These are phyloP conservation scores for Eucalyptus cloeziana DNA, from an alignment of 345 rosid species.

Conservation along the genomic window DNA sequence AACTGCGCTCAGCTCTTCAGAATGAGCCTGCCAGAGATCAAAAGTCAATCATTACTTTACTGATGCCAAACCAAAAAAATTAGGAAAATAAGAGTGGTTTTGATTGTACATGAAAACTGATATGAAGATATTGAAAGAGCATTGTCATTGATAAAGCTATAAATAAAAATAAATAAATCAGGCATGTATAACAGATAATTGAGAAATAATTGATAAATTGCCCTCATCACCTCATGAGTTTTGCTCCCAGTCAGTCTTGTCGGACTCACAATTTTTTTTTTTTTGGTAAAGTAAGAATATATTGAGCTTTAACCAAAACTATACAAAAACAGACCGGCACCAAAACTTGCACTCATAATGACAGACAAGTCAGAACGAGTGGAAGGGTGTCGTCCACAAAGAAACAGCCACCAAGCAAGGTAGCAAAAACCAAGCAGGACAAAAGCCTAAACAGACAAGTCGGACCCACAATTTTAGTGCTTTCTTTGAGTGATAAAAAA, in stretches of 20 bases:
- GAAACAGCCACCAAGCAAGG: no score
- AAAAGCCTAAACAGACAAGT: no score
- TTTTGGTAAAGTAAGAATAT: no score
- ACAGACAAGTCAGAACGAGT: no score
- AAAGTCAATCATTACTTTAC: background rate
- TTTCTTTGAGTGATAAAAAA: background rate
- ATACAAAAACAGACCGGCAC: no score
- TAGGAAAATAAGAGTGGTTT: background rate
- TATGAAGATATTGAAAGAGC: background rate
- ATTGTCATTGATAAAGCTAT: background rate
- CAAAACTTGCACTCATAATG: no score
- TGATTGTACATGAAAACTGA: background rate
- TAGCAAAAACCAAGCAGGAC: no score
- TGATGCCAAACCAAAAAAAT: background rate
- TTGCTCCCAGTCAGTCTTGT: background rate
- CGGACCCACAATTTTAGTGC: background rate
- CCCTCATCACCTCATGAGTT: background rate
- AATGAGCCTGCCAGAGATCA: conserved; percentile 54
- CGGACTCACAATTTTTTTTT: background rate
- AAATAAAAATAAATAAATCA: background rate
- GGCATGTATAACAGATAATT: background rate
- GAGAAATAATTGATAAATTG: background rate
- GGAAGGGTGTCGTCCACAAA: no score
- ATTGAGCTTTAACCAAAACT: no score
- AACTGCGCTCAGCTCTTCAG: conserved; percentile 82